Conservation (phyloP, 768 basidiomycete genomes). For the Pleurotus ostreatus region DNA sequence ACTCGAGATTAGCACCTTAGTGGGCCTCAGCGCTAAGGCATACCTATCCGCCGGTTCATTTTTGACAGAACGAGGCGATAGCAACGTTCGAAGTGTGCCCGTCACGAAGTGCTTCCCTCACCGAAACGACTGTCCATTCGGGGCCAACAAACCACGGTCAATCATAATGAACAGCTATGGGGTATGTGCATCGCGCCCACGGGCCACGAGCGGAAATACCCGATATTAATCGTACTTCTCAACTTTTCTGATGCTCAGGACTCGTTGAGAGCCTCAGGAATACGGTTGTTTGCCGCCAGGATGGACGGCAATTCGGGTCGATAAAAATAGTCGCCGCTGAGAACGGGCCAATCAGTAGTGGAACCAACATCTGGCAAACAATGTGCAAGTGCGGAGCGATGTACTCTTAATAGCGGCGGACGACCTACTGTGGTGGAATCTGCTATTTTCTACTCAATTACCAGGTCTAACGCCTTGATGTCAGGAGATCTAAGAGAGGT, state of each 20-base stretch:
- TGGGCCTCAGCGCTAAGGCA: not conserved
- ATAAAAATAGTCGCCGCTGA: constrained; percentile 5
- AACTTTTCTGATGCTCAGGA: not conserved
- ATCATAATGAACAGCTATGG: not conserved
- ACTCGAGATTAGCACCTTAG: too few species aligned
- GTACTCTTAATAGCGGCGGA: not conserved
- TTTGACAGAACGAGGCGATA: not conserved
- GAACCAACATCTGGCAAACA: not conserved
- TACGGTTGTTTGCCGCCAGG: not conserved
- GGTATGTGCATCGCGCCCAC: constrained; percentile 2
- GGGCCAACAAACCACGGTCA: not conserved
- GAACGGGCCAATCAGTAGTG: not conserved
- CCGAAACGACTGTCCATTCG: not conserved
- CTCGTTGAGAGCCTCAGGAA: not conserved
- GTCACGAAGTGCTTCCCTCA: not conserved
- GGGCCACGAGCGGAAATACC: not conserved
- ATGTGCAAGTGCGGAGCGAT: not conserved
- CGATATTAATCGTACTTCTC: constrained; percentile 8
- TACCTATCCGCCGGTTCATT: not conserved
- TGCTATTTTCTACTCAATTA: not conserved
- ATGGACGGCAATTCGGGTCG: not conserved
- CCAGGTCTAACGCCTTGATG: not conserved
- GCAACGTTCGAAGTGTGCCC: not conserved
- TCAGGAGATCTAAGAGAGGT: not conserved
- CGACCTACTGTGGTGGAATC: not conserved